Base-by-base conservation (phyloP, 2,329 filamentous ascomycete genomes). In the Alternaria ethzedia region DNA sequence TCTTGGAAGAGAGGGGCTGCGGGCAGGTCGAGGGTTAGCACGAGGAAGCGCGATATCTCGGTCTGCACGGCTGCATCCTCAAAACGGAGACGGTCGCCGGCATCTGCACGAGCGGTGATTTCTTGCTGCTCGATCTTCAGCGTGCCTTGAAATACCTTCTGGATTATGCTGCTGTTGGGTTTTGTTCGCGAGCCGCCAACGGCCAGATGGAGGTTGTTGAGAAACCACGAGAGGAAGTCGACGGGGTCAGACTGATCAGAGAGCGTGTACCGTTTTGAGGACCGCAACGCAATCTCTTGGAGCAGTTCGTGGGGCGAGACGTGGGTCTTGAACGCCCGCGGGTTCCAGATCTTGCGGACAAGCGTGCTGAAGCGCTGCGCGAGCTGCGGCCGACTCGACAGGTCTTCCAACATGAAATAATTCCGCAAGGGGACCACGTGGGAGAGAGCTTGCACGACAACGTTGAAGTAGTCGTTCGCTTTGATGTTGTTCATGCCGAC, bases 401-500 rank as follows among this genome's bases (percentile, higher is more conserved):
- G 90, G 70, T 96, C 88, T 76, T 97, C 93, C 2, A 98, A 87
- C 74, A 99, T 89, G 77, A 98, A 90, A 82, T 89, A 98, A 79
- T 98, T 97, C 32, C 96, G 89, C 70, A 99, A 84, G 5, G 96
- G 95, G 20, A 90, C 85, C 25, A 98, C 93, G 80, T 99, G 96
- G 3, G 95, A 90, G 41, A 99, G 86, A 7, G 94, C 91, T 80
- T 99, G 96, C 52, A 97, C 91, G 4, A 97, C 88, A 25, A 97
- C 95, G 78, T 99, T 99, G 76, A 98, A 87, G 82, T 99, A 99
- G 83, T 99, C 96, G 82, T 99, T 99, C 62, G 96, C 93, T 81
- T 99, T 99, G 86, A 99, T 97, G 82, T 99, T 99, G 86, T 99
- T 99, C 92, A 99, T 96, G 70, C 96, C 96, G 65, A 99, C 93